These are phyloP conservation scores for Stephania cephalantha DNA, from an alignment of 164 flowering plant species.

Conservation along the genomic window DNA sequence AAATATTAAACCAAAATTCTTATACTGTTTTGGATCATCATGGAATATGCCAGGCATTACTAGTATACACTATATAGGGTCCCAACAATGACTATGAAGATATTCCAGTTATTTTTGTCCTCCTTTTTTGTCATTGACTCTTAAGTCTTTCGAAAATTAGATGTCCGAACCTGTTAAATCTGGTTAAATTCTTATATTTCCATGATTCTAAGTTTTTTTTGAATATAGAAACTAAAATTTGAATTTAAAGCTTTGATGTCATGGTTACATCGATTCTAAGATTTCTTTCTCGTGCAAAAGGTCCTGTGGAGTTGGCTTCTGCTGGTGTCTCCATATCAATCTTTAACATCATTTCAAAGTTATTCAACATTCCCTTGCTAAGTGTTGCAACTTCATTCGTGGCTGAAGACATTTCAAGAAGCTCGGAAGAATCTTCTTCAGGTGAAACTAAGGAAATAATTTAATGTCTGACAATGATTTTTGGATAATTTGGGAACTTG, in stretches of 20 bases:
- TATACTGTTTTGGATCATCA: too few species aligned
- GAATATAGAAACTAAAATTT: background rate
- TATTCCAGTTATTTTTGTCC: background rate
- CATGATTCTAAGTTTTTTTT: slow-evolving; percentile 11
- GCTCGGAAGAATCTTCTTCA: slow-evolving; percentile 30
- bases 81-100: too few species aligned
- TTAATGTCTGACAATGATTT: background rate
- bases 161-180: background rate
- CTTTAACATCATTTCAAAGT: slow-evolving; percentile 81
- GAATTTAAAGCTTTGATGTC: background rate
- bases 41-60: too few species aligned
- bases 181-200: background rate
- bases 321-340: slow-evolving; percentile 90
- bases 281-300: slow-evolving; percentile 27
- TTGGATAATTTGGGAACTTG: background rate
- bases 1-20: too few species aligned
- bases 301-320: slow-evolving; percentile 86
- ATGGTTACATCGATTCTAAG: background rate
- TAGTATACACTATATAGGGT: too few species aligned
- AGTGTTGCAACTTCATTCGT: slow-evolving; percentile 96
- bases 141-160: background rate
- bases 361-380: slow-evolving; percentile 92
- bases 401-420: slow-evolving; percentile 81
- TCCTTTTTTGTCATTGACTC: background rate
- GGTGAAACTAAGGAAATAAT: slow-evolving; percentile 29